Percentiles rank a stretch among this genome's conserved stretches.
These are phyloP conservation scores for Anastatica hierochuntica DNA, from an alignment of 345 rosid species.

Conservation along the genomic window DNA sequence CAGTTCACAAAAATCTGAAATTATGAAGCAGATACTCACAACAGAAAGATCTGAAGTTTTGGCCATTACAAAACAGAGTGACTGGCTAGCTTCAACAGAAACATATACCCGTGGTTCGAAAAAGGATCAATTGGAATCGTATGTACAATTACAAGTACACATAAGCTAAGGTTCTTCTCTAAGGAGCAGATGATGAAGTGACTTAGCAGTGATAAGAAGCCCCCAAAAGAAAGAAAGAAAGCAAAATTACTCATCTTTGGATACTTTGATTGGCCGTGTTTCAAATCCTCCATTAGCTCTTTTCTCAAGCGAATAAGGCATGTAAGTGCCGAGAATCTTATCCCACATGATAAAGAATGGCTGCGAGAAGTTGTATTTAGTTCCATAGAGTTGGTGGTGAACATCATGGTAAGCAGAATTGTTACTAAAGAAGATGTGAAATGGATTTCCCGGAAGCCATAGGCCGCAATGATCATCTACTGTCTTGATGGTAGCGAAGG, in stretches of 20 bases:
- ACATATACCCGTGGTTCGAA: slow-evolving; percentile 6
- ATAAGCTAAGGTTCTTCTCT: slow-evolving; percentile 12
- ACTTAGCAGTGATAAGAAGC: too few species aligned
- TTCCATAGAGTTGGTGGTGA: slow-evolving; percentile 82
- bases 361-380: slow-evolving; percentile 65
- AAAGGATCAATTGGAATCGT: background rate
- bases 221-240: background rate
- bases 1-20: slow-evolving; percentile 8
- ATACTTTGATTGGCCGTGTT: slow-evolving; percentile 43
- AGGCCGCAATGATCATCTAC: slow-evolving; percentile 75
- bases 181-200: slow-evolving; percentile 6
- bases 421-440: slow-evolving; percentile 62
- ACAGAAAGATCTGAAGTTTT: slow-evolving; percentile 13
- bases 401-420: slow-evolving; percentile 77
- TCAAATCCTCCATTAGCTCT: slow-evolving; percentile 62
- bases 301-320: slow-evolving; percentile 70
- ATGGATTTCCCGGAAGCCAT: slow-evolving; percentile 68
- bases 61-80: slow-evolving; percentile 7
- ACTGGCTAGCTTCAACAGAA: slow-evolving; percentile 17
- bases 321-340: slow-evolving; percentile 54
- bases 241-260: slow-evolving; percentile 32
- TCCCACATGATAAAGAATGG: slow-evolving; percentile 82
- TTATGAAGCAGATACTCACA: background rate
- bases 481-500: slow-evolving; percentile 59
- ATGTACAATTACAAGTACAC: slow-evolving; percentile 20